phyloP scores from a whole-genome alignment of 345 rosid species.

The Pugionium dolabratum region DNA sequence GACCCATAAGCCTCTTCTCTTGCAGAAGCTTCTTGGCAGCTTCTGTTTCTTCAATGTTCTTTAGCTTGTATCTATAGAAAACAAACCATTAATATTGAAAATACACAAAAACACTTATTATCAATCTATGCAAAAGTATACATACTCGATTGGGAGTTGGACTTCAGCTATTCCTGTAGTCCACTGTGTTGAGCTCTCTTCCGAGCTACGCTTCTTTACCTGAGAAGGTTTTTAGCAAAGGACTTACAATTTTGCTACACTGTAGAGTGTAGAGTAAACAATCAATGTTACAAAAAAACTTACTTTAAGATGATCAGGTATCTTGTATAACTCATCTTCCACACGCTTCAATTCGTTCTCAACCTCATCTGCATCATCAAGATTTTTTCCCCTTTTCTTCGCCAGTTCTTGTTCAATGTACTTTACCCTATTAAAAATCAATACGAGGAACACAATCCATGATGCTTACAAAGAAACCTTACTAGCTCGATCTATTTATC shows the following conservation, averaged over 20 bases:
- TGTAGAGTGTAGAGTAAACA: neutral
- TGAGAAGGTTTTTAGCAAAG: too few relatives aligned
- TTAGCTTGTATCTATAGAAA: slow-evolving; percentile 72
- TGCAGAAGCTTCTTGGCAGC: slow-evolving; percentile 98
- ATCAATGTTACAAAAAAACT: slow-evolving; percentile 25
- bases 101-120: neutral
- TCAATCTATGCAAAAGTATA: neutral
- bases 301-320: slow-evolving; percentile 97
- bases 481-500: neutral
- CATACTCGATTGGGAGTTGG: slow-evolving; percentile 94
- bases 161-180: slow-evolving; percentile 98
- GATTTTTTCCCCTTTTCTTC: slow-evolving; percentile 75
- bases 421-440: slow-evolving; percentile 53
- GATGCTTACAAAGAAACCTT: slow-evolving; percentile 13
- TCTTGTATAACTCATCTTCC: slow-evolving; percentile 84
- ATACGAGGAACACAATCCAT: slow-evolving; percentile 2
- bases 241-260: too few relatives aligned
- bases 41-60: slow-evolving; percentile 95
- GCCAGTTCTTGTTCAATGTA: slow-evolving; percentile 91
- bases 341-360: slow-evolving; percentile 76
- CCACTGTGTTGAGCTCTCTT: slow-evolving; percentile 99
- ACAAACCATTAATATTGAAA: neutral
- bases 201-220: slow-evolving; percentile 87
- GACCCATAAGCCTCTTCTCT: slow-evolving; percentile 82
- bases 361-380: slow-evolving; percentile 49